Base-by-base conservation (phyloP, 768 basidiomycete species). In the Lactarius psammicola region DNA sequence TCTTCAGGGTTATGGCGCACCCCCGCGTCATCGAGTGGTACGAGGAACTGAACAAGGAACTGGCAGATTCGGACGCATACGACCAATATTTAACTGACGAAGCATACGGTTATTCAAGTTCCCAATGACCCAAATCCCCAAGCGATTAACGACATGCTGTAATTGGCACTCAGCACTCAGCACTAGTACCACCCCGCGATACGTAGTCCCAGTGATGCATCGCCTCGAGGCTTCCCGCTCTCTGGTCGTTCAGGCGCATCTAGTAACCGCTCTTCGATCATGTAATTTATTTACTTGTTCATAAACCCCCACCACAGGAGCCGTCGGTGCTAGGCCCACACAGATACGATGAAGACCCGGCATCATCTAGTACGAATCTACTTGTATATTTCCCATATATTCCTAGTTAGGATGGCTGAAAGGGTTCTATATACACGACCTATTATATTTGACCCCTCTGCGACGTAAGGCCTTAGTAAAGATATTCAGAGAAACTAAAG, bases 11-110 rank as follows among this genome's bases (percentile, higher is more conserved):
- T 26, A 49, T 49, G 23, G 88, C 85, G 6, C 86, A 90, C 73
- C 83, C 84, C 7, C 80, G 82, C 18, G 88, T 90, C 13, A 69
- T 89, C 1, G 77, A 76, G 53, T 90, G 87, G 88, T 75, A 59
- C 26, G 33, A 38, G 8, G 20, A 33, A 38, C 11, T 36, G 36
- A 8, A 49, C 23, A 49, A 49, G 46, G 28, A 20, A 55, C 17
- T 10, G 8, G 20, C 26, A 55, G 54, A 55, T 20, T n/a, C 31
- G 15, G 54, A 55, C 30, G 30, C 31, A 33, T 55, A 55, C 18
- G 54, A 31, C 30, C 54, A n/a, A 4, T 55, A 55, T 23, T 31
- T 55, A 11, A 55, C 54, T 11, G 54, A 55, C 20, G 54, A 33
- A 55, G 54, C 54, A 55, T 55, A 31, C 18, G 54, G 54, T 17